These are phyloP conservation scores for Metschnikowia matae DNA, from an alignment of 805 yeast genomes.

Conservation along the genomic window DNA sequence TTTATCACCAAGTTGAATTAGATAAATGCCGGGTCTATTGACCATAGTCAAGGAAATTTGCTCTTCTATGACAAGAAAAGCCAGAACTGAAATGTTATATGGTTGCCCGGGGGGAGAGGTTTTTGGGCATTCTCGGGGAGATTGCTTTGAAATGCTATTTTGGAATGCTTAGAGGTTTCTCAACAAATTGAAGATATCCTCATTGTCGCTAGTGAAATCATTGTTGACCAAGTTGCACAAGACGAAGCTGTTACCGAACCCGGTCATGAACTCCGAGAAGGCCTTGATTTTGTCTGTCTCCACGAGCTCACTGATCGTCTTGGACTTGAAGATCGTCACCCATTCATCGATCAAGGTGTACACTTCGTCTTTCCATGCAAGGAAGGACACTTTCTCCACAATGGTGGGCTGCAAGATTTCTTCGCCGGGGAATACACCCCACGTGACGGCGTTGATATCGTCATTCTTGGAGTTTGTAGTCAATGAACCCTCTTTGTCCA, in stretches of 20 bases:
- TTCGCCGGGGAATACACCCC: constrained; percentile 94
- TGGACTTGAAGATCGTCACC: constrained; percentile 49
- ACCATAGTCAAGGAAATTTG: constrained; percentile 14
- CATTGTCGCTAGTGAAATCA: constrained; percentile 57
- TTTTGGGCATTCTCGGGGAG: neutral
- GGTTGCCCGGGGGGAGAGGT: neutral
- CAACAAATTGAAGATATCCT: constrained; percentile 55
- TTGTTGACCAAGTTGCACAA: constrained; percentile 89
- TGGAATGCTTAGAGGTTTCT: constrained; percentile 20
- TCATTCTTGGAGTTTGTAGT: constrained; percentile 67
- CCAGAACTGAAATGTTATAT: neutral
- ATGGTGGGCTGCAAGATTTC: constrained; percentile 95
- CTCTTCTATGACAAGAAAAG: neutral
- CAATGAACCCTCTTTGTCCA: constrained; percentile 53
- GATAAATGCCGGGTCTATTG: constrained; percentile 15
- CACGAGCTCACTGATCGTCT: constrained; percentile 29
- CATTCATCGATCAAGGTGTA: constrained; percentile 80
- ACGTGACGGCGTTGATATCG: constrained; percentile 90
- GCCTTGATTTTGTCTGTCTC: constrained; percentile 26
- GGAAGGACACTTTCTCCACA: constrained; percentile 84
- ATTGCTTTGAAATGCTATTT: constrained; percentile 1
- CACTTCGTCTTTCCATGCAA: constrained; percentile 97
- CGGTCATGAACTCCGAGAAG: constrained; percentile 41
- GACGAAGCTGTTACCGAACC: constrained; percentile 55
- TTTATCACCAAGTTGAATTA: constrained; percentile 22